Base-by-base conservation (phyloP, 2,329 filamentous ascomycete species). In the Monosporascus ibericus region DNA sequence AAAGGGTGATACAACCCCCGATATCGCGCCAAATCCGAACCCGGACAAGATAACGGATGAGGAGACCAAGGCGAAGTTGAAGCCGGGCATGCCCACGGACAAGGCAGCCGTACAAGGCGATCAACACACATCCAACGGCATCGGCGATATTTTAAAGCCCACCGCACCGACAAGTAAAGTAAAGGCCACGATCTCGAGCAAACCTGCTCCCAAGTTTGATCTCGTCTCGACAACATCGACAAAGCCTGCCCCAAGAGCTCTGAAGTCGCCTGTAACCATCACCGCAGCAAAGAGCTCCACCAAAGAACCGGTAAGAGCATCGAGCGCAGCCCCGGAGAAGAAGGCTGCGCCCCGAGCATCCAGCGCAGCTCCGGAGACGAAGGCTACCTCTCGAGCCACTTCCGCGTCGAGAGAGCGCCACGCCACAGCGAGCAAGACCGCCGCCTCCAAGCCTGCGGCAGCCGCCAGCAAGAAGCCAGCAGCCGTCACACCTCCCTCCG, bases 381-480 rank as follows among this genome's bases (percentile, higher is more conserved):
- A 70, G 51, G 55, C 65, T 0, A 57, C 66, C 24, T 62, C 57
- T 34, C 30, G 30, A 14, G 47, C 62, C 37, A 50, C 54, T 50
- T 63, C 69, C 57, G 66, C 62, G 14, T 59, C 68, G 2, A 72
- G 72, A 50, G 72, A 68, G 60, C 68, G 70, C 46, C 59, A 67
- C 22, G 64, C 66, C 34, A 65, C 58, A 8, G 52, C 63, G 3
- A 67, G 69, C 47, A 71, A 69, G 53, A 55, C 63, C 18, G 52
- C 65, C 22, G 44, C 62, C 8, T 51, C 65, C 11, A 73, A 68
- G 50, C 44, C 70, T 3, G 57, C 68, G 2, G 56, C 65, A 3
- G 65, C 68, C 24, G 55, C 68, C 17, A 59, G 58, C 25, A 77
- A 75, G 60, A 81, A 74, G 55, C 73, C 75, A 8, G 65, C 71